These are phyloP conservation scores for Pseudogymnoascus sp. DNA, from an alignment of 2,329 filamentous ascomycete species.

Conservation along the genomic window DNA sequence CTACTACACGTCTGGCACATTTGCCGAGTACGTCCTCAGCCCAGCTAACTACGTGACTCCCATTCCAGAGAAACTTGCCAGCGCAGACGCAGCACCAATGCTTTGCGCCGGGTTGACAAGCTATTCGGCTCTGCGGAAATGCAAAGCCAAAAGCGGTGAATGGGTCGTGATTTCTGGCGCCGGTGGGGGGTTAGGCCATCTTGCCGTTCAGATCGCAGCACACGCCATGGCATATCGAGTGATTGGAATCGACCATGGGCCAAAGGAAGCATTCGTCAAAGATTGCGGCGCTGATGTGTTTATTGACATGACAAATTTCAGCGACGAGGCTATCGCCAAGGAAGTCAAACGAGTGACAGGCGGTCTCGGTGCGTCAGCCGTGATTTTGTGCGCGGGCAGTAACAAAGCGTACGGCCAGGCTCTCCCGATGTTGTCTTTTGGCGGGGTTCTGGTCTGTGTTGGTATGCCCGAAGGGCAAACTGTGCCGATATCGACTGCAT, in stretches of 20 bases:
- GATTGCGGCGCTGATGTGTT: constrained; percentile 60
- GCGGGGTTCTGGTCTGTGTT: constrained; percentile 44
- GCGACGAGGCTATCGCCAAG: constrained; percentile 33
- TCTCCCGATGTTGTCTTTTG: constrained; percentile 39
- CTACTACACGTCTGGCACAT: constrained; percentile 63
- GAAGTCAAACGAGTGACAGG: constrained; percentile 50
- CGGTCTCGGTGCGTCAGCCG: constrained; percentile 51
- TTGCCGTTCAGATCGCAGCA: constrained; percentile 53
- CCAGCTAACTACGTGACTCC: constrained; percentile 63
- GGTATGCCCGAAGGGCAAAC: constrained; percentile 40
- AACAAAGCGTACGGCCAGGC: constrained; percentile 45
- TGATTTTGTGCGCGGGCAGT: constrained; percentile 47
- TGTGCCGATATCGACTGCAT: constrained; percentile 37
- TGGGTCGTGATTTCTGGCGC: constrained; percentile 50
- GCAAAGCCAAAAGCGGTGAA: constrained; percentile 39
- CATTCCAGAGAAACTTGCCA: constrained; percentile 54
- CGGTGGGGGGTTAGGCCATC: constrained; percentile 57
- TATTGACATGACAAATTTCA: constrained; percentile 51
- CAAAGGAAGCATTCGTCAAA: constrained; percentile 50
- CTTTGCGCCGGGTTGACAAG: constrained; percentile 62
- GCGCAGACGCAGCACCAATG: constrained; percentile 57
- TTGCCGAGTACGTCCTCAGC: constrained; percentile 59
- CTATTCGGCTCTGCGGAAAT: constrained; percentile 58
- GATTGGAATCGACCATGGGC: constrained; percentile 57
- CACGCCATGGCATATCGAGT: constrained; percentile 56